Base-by-base conservation (phyloP, 768 basidiomycete genomes). In the Panus rudis region DNA sequence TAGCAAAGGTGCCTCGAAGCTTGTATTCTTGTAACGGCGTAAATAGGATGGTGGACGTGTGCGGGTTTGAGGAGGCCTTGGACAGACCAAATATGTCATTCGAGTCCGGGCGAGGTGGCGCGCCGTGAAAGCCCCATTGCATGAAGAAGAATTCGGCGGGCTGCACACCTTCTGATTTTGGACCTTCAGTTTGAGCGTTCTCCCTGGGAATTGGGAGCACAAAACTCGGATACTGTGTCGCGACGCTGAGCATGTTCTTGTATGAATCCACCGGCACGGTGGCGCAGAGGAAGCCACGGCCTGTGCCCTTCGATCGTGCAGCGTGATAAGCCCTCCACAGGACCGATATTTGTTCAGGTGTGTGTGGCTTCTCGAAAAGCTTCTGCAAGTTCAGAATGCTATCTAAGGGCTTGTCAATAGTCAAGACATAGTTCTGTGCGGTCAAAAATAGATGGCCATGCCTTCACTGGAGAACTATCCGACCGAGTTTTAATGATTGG, bases 21-120 rank as follows among this genome's bases (percentile, higher is more conserved):
- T 96, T 94, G 75, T 90, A 99, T 65, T 97, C 94, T 52, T 86
- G 83, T 32, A 98, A 71, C 2, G 93, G 88, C 0, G 96, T 92
- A 69, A 94, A 94, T 26, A 98, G 71, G 41, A 94, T 72, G 0
- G 92, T 92, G 5, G 92, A 78, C 2, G 65, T 67, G 40, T 67
- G 69, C 13, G 78, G 75, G 51, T 78, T 77, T 10, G 61, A 50
- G 12, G 57, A 54, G 16, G 53, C 43, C 24, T 52, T 46, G 4
- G 67, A 58, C 46, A 66, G 60, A 34, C 66, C 50, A 58, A 79
- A 77, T 4, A 67, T 65, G 53, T 80, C 69, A 23, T 53, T 44
- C n/a, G 67, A 57, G 1, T 69, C 63, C 4, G 86, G 84, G 4
- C 70, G 62, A 1, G 72, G 73, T 0, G 90, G 89, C 1, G 77